Percentiles rank a stretch among this genome's conserved stretches.
phyloP scores from a whole-genome alignment of 768 basidiomycete species.

The Boletellus sp. region DNA sequence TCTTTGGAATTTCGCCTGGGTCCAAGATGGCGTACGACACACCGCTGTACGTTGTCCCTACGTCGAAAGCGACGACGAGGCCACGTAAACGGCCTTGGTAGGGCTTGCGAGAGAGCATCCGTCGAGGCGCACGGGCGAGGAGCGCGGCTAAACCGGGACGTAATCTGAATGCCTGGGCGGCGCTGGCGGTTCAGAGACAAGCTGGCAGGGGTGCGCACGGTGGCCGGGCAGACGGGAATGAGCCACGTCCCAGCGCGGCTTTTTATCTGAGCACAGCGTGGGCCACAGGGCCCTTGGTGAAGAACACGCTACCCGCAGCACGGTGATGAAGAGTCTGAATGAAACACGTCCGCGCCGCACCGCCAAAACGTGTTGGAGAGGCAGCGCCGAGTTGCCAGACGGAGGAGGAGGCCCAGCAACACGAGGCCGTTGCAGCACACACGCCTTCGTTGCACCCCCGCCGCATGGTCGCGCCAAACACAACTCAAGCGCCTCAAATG shows the following conservation, averaged over 20 bases:
- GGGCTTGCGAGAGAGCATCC: slow-evolving; percentile 34
- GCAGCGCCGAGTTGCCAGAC: too few species aligned
- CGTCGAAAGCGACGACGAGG: slow-evolving; percentile 38
- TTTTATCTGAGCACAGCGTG: slow-evolving; percentile 18
- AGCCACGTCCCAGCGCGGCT: not conserved
- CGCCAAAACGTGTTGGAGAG: slow-evolving; percentile 11
- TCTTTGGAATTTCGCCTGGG: slow-evolving; percentile 36
- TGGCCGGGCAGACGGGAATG: not conserved
- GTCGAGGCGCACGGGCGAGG: not conserved
- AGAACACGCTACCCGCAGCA: too few species aligned
- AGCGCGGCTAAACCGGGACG: not conserved
- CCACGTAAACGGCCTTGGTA: slow-evolving; percentile 36
- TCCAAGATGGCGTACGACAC: slow-evolving; percentile 41
- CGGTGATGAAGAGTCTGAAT: slow-evolving; percentile 13
- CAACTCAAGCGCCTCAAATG: slow-evolving; percentile 25
- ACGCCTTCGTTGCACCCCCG: slow-evolving; percentile 21
- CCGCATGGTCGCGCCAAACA: slow-evolving; percentile 29
- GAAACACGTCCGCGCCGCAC: slow-evolving; percentile 3
- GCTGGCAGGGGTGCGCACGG: not conserved
- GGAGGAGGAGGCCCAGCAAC: too few species aligned
- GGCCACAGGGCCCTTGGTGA: too few species aligned
- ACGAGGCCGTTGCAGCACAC: slow-evolving; percentile 19
- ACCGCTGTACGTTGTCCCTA: slow-evolving; percentile 41
- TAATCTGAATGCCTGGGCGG: too few species aligned
- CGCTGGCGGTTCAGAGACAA: too few species aligned